Evolutionary conservation across 2,329 filamentous ascomycete genomes (phyloP).

Genomic region (Madurella mycetomatis): DNA sequence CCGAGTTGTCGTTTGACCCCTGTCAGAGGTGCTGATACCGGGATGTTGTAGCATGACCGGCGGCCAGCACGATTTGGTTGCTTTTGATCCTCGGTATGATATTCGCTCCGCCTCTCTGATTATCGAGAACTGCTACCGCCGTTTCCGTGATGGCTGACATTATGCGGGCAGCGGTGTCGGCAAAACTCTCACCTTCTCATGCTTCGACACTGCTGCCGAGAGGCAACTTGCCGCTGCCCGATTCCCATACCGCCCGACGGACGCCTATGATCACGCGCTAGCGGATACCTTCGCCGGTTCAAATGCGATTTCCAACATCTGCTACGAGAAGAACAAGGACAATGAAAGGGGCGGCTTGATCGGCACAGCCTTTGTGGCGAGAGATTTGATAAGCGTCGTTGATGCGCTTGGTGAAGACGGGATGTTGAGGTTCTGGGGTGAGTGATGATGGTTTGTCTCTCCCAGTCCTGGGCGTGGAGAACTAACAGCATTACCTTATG

Average conservation of each 20-base stretch:
- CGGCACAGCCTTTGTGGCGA: constrained; percentile 40
- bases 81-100: constrained; percentile 8
- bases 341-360: constrained; percentile 20
- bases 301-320: neutral
- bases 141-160: neutral
- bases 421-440: constrained; percentile 38
- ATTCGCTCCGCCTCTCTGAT: too few relatives aligned
- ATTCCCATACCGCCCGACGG: neutral
- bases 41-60: neutral
- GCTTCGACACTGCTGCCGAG: constrained; percentile 1
- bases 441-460: neutral
- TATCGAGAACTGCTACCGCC: too few relatives aligned
- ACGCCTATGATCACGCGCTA: neutral
- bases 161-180: neutral
- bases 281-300: constrained; percentile 1
- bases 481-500: too few relatives aligned
- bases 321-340: neutral
- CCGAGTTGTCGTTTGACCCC: too few relatives aligned
- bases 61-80: constrained; percentile 8
- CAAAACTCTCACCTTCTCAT: constrained; percentile 6
- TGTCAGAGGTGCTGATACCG: too few relatives aligned
- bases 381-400: constrained; percentile 42
- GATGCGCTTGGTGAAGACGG: constrained; percentile 41
- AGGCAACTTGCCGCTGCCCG: neutral
- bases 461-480: too few relatives aligned